Percentiles rank a stretch among this genome's conserved stretches.
These are phyloP conservation scores for Saturnispora halmiae DNA, from an alignment of 805 yeast genomes.

Conservation along the genomic window DNA sequence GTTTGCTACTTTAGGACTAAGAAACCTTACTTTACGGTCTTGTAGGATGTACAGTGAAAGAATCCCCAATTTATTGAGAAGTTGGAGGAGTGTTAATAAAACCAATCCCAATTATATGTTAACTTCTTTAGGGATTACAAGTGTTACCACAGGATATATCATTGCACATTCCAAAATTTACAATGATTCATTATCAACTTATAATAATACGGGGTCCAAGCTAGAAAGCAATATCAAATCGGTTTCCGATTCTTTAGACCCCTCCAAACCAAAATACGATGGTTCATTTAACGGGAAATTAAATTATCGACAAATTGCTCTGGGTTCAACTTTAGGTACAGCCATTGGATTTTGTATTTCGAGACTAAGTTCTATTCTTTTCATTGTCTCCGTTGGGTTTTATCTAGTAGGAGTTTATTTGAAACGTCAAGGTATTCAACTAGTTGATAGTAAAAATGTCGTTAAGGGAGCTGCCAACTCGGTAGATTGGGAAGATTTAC, in stretches of 20 bases:
- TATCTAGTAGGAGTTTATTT: conserved; percentile 43
- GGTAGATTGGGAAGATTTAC: conserved; percentile 28
- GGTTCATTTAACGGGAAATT: conserved; percentile 39
- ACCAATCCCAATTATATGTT: conserved; percentile 12
- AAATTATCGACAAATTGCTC: conserved; percentile 52
- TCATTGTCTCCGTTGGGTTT: conserved; percentile 39
- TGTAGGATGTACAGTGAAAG: too few species aligned
- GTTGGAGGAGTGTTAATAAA: too few species aligned
- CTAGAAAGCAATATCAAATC: conserved; percentile 7
- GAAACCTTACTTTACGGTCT: too few species aligned
- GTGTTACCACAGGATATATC: conserved; percentile 16
- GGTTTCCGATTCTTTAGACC: neutral
- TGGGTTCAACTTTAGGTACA: conserved; percentile 56
- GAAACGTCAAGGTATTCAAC: conserved; percentile 39
- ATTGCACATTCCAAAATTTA: conserved; percentile 16
- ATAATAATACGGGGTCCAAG: conserved; percentile 4
- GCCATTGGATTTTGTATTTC: conserved; percentile 53
- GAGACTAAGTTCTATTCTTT: conserved; percentile 46
- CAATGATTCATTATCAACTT: conserved; percentile 16
- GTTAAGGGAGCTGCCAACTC: conserved; percentile 10
- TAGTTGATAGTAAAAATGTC: conserved; percentile 4
- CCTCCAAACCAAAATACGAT: conserved; percentile 21
- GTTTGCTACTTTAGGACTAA: too few species aligned
- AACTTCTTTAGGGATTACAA: conserved; percentile 18
- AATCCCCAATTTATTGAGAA: too few species aligned